phyloP scores from a whole-genome alignment of 2,329 filamentous ascomycete species.

The Pestalotiopsis sp. region DNA sequence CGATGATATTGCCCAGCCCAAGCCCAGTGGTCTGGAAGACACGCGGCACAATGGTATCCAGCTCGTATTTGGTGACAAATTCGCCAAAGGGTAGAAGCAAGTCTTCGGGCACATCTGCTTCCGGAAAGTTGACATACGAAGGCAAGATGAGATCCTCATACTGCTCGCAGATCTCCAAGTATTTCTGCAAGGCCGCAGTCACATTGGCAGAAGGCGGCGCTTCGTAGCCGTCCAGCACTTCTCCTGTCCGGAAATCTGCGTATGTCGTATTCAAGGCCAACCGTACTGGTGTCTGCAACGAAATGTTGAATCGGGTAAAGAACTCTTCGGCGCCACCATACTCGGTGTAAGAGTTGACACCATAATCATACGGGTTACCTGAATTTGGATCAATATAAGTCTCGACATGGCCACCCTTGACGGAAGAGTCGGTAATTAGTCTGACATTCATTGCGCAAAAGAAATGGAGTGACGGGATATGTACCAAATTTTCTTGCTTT shows the following conservation, averaged over 20 bases:
- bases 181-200: constrained; percentile 24
- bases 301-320: constrained; percentile 46
- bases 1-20: constrained; percentile 46
- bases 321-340: constrained; percentile 42
- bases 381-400: constrained; percentile 48
- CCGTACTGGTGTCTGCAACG: constrained; percentile 25
- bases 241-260: constrained; percentile 40
- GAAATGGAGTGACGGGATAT: not conserved
- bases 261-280: constrained; percentile 32
- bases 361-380: constrained; percentile 35
- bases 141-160: constrained; percentile 37
- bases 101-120: constrained; percentile 42
- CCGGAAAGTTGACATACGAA: constrained; percentile 42
- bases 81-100: constrained; percentile 49
- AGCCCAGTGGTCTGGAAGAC: constrained; percentile 43
- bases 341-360: constrained; percentile 40
- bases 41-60: constrained; percentile 43
- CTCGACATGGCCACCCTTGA: constrained; percentile 48
- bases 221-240: constrained; percentile 26
- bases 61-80: constrained; percentile 49
- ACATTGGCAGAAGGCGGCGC: constrained; percentile 23
- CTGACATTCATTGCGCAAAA: not conserved
- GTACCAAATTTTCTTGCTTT: constrained; percentile 17
- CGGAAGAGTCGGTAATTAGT: not conserved
- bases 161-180: constrained; percentile 29